These are phyloP conservation scores for Stachybotrys elegans DNA, from an alignment of 2,329 filamentous ascomycete genomes.

Conservation along the genomic window DNA sequence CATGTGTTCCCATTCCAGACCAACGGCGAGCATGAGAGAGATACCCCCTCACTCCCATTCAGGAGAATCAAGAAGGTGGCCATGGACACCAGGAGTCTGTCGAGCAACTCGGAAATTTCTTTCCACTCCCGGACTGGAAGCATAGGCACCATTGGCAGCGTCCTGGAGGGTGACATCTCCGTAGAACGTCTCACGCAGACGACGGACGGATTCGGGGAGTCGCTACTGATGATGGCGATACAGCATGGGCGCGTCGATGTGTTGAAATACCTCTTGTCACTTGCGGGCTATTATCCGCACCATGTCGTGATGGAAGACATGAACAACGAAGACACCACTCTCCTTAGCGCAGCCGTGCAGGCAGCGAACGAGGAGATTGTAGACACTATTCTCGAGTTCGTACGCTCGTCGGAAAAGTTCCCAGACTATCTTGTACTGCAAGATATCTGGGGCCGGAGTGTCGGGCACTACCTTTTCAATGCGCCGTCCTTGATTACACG, in stretches of 20 bases:
- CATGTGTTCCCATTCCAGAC: conserved; percentile 89
- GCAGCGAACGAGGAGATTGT: conserved; percentile 71
- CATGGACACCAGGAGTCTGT: conserved; percentile 85
- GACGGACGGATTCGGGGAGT: conserved; percentile 68
- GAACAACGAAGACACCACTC: conserved; percentile 84
- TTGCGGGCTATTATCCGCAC: conserved; percentile 70
- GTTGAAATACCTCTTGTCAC: conserved; percentile 73
- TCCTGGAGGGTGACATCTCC: conserved; percentile 80
- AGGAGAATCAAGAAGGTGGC: conserved; percentile 73
- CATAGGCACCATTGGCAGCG: conserved; percentile 66
- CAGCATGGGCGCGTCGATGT: conserved; percentile 66
- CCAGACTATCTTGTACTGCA: conserved; percentile 66
- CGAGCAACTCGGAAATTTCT: conserved; percentile 78
- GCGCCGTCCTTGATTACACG: conserved; percentile 72
- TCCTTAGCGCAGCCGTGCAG: conserved; percentile 88
- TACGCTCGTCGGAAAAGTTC: conserved; percentile 56
- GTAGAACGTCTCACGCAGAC: conserved; percentile 73
- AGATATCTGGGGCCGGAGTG: conserved; percentile 80
- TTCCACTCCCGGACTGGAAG: conserved; percentile 77
- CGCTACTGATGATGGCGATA: conserved; percentile 81
- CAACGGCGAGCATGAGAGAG: conserved; percentile 38
- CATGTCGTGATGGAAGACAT: conserved; percentile 72
- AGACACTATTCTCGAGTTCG: conserved; percentile 66
- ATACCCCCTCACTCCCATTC: conserved; percentile 21
- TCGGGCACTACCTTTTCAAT: conserved; percentile 95